A percentile compares a stretch with the other conserved stretches of the same genome.
These are phyloP conservation scores for Amylostereum areolatum DNA, from an alignment of 1,284 basidiomycete species.

Conservation along the genomic window DNA sequence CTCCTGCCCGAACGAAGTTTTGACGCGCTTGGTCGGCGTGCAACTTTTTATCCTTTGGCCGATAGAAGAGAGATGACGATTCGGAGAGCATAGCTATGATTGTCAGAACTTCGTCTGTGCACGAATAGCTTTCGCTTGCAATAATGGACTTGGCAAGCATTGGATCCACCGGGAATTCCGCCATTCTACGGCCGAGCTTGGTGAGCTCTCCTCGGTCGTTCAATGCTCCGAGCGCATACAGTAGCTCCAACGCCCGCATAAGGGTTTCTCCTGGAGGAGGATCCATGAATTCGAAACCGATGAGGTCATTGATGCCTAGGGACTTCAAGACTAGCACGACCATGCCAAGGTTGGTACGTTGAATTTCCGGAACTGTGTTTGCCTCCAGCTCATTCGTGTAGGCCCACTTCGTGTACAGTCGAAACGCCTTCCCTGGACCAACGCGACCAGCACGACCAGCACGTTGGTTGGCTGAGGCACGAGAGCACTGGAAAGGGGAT, in stretches of 20 bases:
- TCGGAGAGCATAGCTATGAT: constrained; percentile 98
- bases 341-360: constrained; percentile 95
- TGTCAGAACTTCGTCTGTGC: constrained; percentile 95
- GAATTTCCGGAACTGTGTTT: constrained; percentile 97
- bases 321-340: constrained; percentile 94
- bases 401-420: constrained; percentile 95
- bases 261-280: constrained; percentile 98
- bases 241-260: constrained; percentile 87
- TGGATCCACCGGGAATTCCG: constrained; percentile 98
- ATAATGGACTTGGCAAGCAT: constrained; percentile 97
- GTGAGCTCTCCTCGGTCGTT: constrained; percentile 97
- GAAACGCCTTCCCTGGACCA: constrained; percentile 97
- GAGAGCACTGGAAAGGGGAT: constrained; percentile 64
- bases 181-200: constrained; percentile 94
- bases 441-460: constrained; percentile 97
- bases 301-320: constrained; percentile 93
- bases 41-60: constrained; percentile 95
- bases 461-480: constrained; percentile 95
- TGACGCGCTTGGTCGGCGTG: constrained; percentile 96
- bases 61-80: constrained; percentile 90
- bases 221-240: constrained; percentile 94
- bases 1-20: constrained; percentile 93
- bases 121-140: constrained; percentile 89
- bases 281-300: constrained; percentile 99
- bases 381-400: constrained; percentile 94